Base-by-base conservation (phyloP, 2,329 filamentous ascomycete species). In the Canariomyces notabilis region DNA sequence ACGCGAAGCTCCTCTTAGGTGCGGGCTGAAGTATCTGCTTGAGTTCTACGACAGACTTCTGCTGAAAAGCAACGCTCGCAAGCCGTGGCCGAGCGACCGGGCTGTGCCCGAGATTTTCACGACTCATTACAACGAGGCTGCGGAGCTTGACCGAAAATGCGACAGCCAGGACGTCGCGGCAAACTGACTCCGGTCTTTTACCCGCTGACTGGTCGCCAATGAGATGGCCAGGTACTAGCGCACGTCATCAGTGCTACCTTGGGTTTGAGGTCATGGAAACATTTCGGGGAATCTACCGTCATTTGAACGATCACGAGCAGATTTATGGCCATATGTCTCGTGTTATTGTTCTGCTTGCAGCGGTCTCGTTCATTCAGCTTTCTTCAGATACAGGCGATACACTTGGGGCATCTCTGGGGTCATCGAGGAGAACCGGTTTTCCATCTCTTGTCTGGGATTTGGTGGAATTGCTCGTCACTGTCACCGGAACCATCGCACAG, bases 21-120 rank as follows among this genome's bases (percentile, higher is more conserved):
- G 69, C 53, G 85, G 85, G 39, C 69, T 86, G 60, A 73, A 72
- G 48, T 77, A 77, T 61, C 69, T 89, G 45, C 69, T 86, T 56
- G 75, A 76, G 37, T 87, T 82, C 64, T 87, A 87, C 63, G 74
- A 59, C 29, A 55, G 49, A 19, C 45, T 58, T n/a, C 43, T 66
- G 19, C 41, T 64, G 26, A 42, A 54, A 32, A 54, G 42, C 37
- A 51, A 57, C 31, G 45, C 51, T 7, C 51, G 35, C 11, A 57
- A 53, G 40, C 50, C 57, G 5, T 63, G 60, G 58, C 44, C 53
- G 5, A 40, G 50, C 18, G 51, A 55, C 23, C 58, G 57, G 21
- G 54, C 58, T 0, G 57, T 59, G 22, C 63, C 61, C 3, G 50
- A 55, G 18, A 56, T 63, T 16, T 59, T 64, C 44, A 49, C 52